These are phyloP conservation scores for Canna indica DNA, from an alignment of 176 grass and related monocot species.

Conservation along the genomic window DNA sequence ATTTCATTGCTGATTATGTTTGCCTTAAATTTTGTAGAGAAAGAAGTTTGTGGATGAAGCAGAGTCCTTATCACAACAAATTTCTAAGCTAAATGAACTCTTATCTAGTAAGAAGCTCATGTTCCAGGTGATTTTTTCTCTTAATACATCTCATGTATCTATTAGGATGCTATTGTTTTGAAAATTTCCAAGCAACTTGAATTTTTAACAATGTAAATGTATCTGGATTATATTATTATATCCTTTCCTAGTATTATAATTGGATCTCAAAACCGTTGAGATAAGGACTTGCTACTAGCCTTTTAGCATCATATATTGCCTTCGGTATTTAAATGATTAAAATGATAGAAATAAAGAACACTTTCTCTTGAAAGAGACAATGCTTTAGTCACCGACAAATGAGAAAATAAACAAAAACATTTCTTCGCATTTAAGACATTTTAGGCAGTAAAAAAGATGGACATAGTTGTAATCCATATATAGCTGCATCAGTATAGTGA, in stretches of 20 bases:
- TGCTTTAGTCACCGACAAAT: too few species aligned
- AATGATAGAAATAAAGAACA: too few species aligned
- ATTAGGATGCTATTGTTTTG: not conserved
- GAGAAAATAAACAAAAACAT: too few species aligned
- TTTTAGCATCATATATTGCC: too few species aligned
- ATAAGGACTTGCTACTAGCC: not conserved
- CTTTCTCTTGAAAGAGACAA: too few species aligned
- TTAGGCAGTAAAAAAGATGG: too few species aligned
- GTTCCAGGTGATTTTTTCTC: constrained; percentile 43
- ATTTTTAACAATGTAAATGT: not conserved
- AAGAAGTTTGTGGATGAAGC: constrained; percentile 93
- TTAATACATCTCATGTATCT: not conserved
- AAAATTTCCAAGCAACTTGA: not conserved
- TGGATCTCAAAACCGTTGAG: not conserved
- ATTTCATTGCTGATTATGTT: not conserved
- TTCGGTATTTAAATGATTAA: not conserved
- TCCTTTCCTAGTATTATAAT: not conserved
- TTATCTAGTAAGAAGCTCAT: constrained; percentile 86
- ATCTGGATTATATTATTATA: not conserved
- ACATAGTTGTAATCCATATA: too few species aligned
- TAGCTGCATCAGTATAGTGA: too few species aligned
- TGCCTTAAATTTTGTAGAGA: constrained; percentile 37
- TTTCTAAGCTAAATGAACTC: constrained; percentile 86
- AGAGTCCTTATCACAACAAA: constrained; percentile 44
- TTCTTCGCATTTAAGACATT: too few species aligned